Conservation (phyloP, 2,329 filamentous ascomycete genomes). For the Colletotrichum sp. region DNA sequence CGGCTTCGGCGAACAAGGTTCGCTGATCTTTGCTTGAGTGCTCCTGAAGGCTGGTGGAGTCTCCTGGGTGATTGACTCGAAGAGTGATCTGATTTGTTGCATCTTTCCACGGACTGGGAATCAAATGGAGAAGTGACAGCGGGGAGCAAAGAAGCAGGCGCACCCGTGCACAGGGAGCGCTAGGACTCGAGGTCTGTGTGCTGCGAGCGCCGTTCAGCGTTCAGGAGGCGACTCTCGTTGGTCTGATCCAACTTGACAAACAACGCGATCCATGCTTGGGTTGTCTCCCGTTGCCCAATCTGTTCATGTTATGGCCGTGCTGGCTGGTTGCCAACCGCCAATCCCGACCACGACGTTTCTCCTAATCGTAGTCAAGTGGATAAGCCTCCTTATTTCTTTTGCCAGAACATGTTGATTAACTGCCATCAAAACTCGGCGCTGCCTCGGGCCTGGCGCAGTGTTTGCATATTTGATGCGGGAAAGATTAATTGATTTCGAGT, state of each 20-base stretch:
- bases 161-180: neutral
- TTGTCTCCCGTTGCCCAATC: neutral
- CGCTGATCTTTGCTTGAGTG: neutral
- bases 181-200: neutral
- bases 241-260: neutral
- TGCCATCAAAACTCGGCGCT: neutral
- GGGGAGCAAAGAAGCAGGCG: neutral
- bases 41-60: neutral
- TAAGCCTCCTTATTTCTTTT: neutral
- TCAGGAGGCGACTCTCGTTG: neutral
- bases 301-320: neutral
- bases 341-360: neutral
- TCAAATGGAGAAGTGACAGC: neutral
- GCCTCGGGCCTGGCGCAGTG: neutral
- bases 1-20: neutral
- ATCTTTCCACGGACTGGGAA: neutral
- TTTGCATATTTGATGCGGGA: neutral
- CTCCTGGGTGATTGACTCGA: slow-evolving; percentile 13
- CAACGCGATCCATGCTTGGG: neutral
- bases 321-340: neutral
- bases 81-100: neutral
- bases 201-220: neutral
- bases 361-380: neutral
- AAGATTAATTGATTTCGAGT: slow-evolving; percentile 1
- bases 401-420: neutral